Evolutionary conservation across 2,329 filamentous ascomycete species (phyloP).

Genomic region (Fusarium falciforme): DNA sequence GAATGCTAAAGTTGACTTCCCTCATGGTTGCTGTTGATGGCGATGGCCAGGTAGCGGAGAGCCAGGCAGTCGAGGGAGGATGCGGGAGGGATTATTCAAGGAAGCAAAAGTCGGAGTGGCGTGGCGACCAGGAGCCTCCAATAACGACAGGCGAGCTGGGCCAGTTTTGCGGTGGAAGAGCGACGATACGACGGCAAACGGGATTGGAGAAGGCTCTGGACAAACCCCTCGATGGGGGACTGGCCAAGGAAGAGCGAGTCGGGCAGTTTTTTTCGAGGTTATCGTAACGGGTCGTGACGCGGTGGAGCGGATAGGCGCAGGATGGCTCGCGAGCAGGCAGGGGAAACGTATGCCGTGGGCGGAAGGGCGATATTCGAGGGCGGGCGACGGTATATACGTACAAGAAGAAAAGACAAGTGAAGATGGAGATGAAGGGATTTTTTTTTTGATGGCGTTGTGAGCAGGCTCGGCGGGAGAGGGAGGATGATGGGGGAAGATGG

Average conservation of each 20-base stretch:
- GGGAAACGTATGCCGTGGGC: conserved; percentile 14
- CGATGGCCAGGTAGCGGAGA: conserved; percentile 23
- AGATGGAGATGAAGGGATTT: conserved; percentile 32
- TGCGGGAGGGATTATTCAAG: conserved; percentile 38
- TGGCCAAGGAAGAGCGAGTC: conserved; percentile 34
- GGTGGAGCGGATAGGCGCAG: conserved; percentile 37
- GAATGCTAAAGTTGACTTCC: conserved; percentile 99
- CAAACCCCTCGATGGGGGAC: conserved; percentile 41
- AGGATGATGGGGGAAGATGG: conserved; percentile 33
- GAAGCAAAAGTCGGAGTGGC: conserved; percentile 35
- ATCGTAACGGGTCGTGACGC: conserved; percentile 42
- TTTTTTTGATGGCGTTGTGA: conserved; percentile 34
- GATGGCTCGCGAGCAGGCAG: conserved; percentile 32
- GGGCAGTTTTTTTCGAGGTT: conserved; percentile 33
- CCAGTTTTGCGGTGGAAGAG: conserved; percentile 24
- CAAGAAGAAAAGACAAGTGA: conserved; percentile 25
- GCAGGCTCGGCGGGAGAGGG: conserved; percentile 14
- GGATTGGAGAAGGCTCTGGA: conserved; percentile 25
- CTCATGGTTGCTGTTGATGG: conserved; percentile 76
- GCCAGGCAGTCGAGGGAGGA: conserved; percentile 23
- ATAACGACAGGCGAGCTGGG: conserved; percentile 19
- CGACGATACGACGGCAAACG: conserved; percentile 11
- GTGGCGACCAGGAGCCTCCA: conserved; percentile 36
- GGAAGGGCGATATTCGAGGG: conserved; percentile 22
- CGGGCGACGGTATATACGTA: conserved; percentile 23